Conservation (phyloP, 2,329 filamentous ascomycete genomes). For the Elsinoe fawcettii region DNA sequence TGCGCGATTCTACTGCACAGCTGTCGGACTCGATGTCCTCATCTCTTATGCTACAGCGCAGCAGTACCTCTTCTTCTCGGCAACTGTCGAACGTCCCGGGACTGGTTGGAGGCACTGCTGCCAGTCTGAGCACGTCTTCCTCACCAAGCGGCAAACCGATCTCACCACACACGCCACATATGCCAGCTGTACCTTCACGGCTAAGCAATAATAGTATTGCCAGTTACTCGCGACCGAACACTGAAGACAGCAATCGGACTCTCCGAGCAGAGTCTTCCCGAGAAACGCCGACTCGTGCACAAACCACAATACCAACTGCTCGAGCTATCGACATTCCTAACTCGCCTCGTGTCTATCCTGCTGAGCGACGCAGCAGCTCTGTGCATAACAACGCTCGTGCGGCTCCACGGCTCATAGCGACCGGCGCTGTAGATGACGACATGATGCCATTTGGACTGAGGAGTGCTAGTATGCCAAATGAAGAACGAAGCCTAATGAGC, state of each 20-base stretch:
- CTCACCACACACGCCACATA: conserved; percentile 85
- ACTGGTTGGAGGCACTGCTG: conserved; percentile 49
- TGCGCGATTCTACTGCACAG: conserved; percentile 81
- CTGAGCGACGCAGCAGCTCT: conserved; percentile 57
- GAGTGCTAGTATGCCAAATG: conserved; percentile 61
- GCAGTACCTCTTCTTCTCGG: conserved; percentile 69
- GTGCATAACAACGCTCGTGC: conserved; percentile 56
- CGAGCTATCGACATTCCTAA: conserved; percentile 67
- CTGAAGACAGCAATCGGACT: conserved; percentile 16
- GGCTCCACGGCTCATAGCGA: conserved; percentile 36
- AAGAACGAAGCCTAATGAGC: conserved; percentile 47
- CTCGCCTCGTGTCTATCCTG: conserved; percentile 52
- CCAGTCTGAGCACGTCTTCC: conserved; percentile 71
- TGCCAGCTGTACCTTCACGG: conserved; percentile 87
- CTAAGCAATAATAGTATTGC: conserved; percentile 78
- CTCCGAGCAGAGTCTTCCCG: neutral
- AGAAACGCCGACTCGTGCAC: neutral
- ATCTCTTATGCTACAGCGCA: conserved; percentile 75
- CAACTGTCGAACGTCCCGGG: conserved; percentile 59
- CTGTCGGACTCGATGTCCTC: conserved; percentile 91
- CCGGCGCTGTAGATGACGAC: conserved; percentile 46
- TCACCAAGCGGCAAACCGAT: conserved; percentile 81
- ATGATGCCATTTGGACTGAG: conserved; percentile 54
- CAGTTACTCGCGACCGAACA: conserved; percentile 19
- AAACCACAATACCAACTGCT: conserved; percentile 27